Base-by-base conservation (phyloP, 2,329 filamentous ascomycete species). In the Metarhizium album region DNA sequence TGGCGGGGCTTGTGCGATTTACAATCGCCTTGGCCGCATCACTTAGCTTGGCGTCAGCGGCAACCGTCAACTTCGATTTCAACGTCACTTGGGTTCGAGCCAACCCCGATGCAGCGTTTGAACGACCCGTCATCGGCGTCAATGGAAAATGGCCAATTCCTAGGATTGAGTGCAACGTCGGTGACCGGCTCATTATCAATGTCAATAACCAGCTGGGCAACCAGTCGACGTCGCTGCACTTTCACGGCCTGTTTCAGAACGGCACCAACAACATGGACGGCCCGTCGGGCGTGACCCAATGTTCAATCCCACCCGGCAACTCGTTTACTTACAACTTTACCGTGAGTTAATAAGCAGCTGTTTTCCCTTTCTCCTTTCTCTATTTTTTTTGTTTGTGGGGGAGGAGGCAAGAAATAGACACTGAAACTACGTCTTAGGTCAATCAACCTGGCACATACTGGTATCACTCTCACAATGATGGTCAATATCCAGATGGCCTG, bases 101-200 rank as follows among this genome's bases (percentile, higher is more conserved):
- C 33, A 84, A 86, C 58, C 87, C 87, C 0, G 87, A 91, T 68
- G 83, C 82, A 22, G 70, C 74, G 7, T 75, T 75, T 53, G 72
- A 78, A 38, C 76, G 86, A 31, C 75, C 80, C n/a, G 78, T 79
- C 3, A 87, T 91, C 61, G 86, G 84, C 45, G 84, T 93, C 69
- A 91, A 93, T 60, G 79, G 79, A 4, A 65, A 83, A 68, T 89
- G 86, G 84, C 87, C 87, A 2, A 75, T 86, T 48, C 87, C 87
- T 1, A 66, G 68, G 24, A 82, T 89, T 51, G 73, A 78, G 48
- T 83, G 78, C 37, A 75, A 74, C 46, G 69, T 82, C 47, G 83
- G 83, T 52, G 84, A 87, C 60, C 73, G 69, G 22, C 57, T 85
- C 47, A 61, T 84, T 52, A 68, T 84, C 54, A 79, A 80, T 50